Base-by-base conservation (phyloP, 2,329 filamentous ascomycete species). In the Botrytis porri region DNA sequence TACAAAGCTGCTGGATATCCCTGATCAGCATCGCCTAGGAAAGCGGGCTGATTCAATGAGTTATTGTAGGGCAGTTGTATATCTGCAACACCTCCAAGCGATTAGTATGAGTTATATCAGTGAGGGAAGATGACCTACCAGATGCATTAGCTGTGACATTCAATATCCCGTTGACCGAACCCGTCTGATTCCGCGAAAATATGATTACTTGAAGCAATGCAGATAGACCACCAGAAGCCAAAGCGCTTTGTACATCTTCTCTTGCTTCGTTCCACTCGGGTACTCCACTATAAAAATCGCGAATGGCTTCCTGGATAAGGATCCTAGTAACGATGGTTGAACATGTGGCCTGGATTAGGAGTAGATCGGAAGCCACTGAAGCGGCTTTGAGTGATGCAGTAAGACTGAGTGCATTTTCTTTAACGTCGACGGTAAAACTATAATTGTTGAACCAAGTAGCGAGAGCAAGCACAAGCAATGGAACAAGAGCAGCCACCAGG, bases 371-470 rank as follows among this genome's bases (percentile, higher is more conserved):
- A 9, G 92, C 86, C 75, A 98, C 87, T 80, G 95, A 92, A 43
- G 92, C 90, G 32, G 94, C 92, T 82, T 97, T 97, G 80, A 97
- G 89, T 4, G 92, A 94, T 10, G 95, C 95, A 1, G 93, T 93
- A 75, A 97, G 86, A 39, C 90, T 85, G 65, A 98, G 88, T 69
- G 90, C 88, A 69, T 88, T 86, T 20, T 88, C 83, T 65, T 86
- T 84, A 72, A 91, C 85, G 67, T 81, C 81, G 45, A 89, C 83
- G 37, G 91, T 88, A 77, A 91, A 90, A 74, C 84, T 83, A 79
- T 89, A 87, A 75, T 88, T 90, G 71, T 89, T 89, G 75, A 88
- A 81, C 86, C 85, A 87, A 4, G 91, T 93, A 78, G 94, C 93
- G 75, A 97, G 88, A 25, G 93, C 90, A 75, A 97, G 87, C 75